Evolutionary conservation across 179 eudicot species (phyloP), one percentile per base, ranked within the genome.

Genomic region (Actinidia polygama): DNA sequence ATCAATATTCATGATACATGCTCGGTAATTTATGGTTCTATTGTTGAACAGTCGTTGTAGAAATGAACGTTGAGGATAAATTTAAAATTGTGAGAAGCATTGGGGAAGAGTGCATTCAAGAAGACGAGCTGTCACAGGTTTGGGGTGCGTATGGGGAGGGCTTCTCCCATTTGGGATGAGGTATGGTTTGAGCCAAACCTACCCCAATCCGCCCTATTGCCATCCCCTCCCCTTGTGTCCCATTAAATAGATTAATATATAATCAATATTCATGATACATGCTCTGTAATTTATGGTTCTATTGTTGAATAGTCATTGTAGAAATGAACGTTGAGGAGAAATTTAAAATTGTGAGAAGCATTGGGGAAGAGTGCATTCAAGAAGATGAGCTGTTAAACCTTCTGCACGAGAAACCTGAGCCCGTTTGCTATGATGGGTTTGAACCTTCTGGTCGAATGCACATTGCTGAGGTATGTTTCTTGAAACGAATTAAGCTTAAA

Each of bases 401-500:
- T 49, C 89, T 94, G 55, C 76, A 89, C 7, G 86, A 88, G 62
- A 95, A 94, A 88, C 90, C 91, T 24, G 85, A 89, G 57, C 97
- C 97, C 4, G 79, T 94, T 84, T 93, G 93, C 86, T 93, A 95
- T 66, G 98, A 94, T 70, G 99, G 99, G 50, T 95, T 94, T 75
- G 99, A 95, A 81, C 98, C 98, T 3, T 95, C 99, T 5, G 93
- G 98, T 69, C 88, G 95, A 23, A 94, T 95, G 96, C 98, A 94
- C 75, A 91, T 94, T 82, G 95, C 98, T 66, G 98, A 95, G 95
- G 96, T 92, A 24, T 8, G 36, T 21, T 30, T 69, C 64, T 66
- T 58, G 1, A 19, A 47, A 30, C 36, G 23, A 64, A 69, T 3
- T 40, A 18, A 36, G 9, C 50, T 36, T 40, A 69, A 30, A 30